Conservation (phyloP, 2,329 filamentous ascomycete genomes). For the Trichoderma guizhouense region DNA sequence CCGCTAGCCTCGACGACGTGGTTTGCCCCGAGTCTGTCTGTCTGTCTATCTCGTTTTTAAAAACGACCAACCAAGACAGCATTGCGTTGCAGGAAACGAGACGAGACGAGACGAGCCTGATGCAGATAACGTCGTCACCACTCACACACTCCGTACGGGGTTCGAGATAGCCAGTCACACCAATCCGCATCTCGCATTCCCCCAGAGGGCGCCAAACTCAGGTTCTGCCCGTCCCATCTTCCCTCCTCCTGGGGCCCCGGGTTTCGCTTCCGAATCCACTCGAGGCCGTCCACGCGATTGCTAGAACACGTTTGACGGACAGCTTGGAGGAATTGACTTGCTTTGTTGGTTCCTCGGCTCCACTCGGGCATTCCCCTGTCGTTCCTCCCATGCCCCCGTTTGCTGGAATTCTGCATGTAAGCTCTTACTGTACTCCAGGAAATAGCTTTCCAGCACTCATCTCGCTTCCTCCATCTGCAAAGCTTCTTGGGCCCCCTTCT, state of each 20-base stretch:
- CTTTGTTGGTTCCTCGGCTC: not conserved
- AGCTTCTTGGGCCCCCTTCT: not conserved
- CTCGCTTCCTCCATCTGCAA: not conserved
- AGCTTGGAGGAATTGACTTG: not conserved
- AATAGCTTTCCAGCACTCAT: not conserved
- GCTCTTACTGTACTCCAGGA: not conserved
- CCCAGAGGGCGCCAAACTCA: not conserved
- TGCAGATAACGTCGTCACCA: slow-evolving; percentile 13
- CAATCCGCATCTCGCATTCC: not conserved
- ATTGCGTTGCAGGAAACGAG: not conserved
- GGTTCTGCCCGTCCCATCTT: not conserved
- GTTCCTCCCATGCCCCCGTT: not conserved
- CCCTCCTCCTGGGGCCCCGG: not conserved
- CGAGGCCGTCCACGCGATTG: slow-evolving; percentile 13
- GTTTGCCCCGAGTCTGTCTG: not conserved
- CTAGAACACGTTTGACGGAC: not conserved
- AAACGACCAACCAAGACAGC: not conserved
- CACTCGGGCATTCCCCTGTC: not conserved
- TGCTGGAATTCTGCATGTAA: slow-evolving; percentile 8
- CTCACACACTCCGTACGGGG: not conserved
- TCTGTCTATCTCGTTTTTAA: not conserved
- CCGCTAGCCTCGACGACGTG: not conserved
- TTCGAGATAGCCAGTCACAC: not conserved
- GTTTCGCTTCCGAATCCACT: slow-evolving; percentile 9
- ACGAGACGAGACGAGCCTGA: not conserved